A percentile compares a stretch with the other conserved stretches of the same genome.
Evolutionary conservation across 1,139 yeast genomes (phyloP).

Genomic region (Geotrichum bryndzae): DNA sequence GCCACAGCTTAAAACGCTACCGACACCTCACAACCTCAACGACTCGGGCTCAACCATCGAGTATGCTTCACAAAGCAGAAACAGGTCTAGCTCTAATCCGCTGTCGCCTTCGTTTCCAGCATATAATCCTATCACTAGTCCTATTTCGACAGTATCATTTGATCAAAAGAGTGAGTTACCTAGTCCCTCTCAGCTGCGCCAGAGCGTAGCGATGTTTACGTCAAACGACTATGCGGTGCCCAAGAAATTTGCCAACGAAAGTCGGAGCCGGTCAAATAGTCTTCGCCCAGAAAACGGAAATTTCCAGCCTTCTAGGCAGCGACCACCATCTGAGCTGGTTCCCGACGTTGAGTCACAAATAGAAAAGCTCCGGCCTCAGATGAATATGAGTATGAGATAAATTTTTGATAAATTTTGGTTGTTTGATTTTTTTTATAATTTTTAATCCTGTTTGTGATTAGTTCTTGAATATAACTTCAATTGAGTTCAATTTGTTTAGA

Average conservation of each 20-base stretch:
- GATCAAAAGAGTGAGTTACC: conserved; percentile 25
- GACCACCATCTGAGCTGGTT: conserved; percentile 24
- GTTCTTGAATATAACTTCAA: neutral
- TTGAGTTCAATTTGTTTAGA: neutral
- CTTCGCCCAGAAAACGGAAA: neutral
- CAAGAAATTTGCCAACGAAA: conserved; percentile 23
- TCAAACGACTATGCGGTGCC: conserved; percentile 34
- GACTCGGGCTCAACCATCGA: conserved; percentile 28
- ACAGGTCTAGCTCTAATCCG: conserved; percentile 2
- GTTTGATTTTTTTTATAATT: conserved; percentile 1
- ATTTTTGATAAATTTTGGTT: neutral
- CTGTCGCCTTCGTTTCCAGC: conserved; percentile 12
- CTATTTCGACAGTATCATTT: conserved; percentile 7
- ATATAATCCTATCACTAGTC: conserved; percentile 20
- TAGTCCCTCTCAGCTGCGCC: conserved; percentile 32
- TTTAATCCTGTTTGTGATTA: neutral
- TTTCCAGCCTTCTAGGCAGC: neutral
- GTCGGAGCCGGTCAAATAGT: conserved; percentile 1
- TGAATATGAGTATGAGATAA: conserved; percentile 24
- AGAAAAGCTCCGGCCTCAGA: conserved; percentile 28
- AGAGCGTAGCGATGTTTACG: conserved; percentile 28
- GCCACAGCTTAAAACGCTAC: conserved; percentile 25
- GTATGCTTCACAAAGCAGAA: conserved; percentile 30
- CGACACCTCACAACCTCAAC: conserved; percentile 33
- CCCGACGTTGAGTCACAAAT: conserved; percentile 25